phyloP scores from a whole-genome alignment of 2,329 filamentous ascomycete genomes.

The Bipolaris oryzae region DNA sequence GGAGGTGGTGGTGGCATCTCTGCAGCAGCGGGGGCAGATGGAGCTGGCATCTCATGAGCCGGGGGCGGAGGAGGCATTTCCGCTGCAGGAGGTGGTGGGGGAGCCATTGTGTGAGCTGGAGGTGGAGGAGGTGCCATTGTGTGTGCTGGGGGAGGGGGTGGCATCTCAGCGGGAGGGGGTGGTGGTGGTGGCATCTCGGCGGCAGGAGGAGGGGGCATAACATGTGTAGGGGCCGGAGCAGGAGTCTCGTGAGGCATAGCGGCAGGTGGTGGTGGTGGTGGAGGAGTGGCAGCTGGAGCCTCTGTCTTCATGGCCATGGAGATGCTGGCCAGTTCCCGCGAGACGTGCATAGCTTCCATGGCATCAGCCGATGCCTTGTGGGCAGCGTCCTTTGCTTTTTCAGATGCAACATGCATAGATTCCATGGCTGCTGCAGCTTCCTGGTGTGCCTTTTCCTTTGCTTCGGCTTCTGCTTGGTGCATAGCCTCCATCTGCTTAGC shows the following conservation, averaged over 20 bases:
- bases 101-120: neutral
- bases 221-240: conserved; percentile 2
- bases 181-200: neutral
- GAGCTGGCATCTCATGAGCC: neutral
- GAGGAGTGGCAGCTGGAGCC: conserved; percentile 3
- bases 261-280: conserved; percentile 2
- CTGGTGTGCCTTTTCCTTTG: conserved; percentile 24
- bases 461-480: conserved; percentile 29
- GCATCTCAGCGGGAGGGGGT: neutral
- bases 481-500: conserved; percentile 27
- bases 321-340: conserved; percentile 15
- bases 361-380: conserved; percentile 19
- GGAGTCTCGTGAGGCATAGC: conserved; percentile 13
- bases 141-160: too few relatives aligned
- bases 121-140: neutral
- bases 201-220: conserved; percentile 3
- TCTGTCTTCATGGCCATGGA: conserved; percentile 7
- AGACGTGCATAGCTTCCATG: conserved; percentile 24
- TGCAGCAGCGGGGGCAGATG: neutral
- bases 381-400: conserved; percentile 23
- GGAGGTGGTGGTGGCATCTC: neutral
- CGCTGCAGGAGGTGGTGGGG: neutral
- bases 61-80: neutral
- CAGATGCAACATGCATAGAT: conserved; percentile 16
- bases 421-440: conserved; percentile 25